These are phyloP conservation scores for Metrosideros polymorpha DNA, from an alignment of 441 rosid genomes.

Conservation along the genomic window DNA sequence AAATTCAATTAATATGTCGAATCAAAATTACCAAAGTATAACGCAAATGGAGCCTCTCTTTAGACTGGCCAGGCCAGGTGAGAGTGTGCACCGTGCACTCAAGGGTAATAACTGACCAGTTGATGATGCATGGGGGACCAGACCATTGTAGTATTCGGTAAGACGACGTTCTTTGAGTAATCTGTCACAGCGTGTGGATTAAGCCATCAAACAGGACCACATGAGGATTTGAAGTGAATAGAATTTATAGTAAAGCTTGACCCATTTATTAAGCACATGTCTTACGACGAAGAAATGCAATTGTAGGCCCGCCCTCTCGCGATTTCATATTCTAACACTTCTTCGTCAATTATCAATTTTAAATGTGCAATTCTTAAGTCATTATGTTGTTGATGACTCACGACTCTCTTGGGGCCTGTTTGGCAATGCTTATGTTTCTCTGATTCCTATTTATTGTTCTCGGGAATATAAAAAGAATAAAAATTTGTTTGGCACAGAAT, in stretches of 20 bases:
- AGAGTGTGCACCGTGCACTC: background rate
- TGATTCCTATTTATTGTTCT: too few species aligned
- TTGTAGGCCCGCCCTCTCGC: background rate
- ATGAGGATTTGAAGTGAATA: background rate
- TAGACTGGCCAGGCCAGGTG: background rate
- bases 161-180: background rate
- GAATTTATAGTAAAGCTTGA: background rate
- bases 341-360: background rate
- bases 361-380: background rate
- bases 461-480: too few species aligned
- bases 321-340: background rate
- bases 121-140: background rate
- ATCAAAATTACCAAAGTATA: background rate
- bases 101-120: background rate
- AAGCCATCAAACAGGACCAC: background rate
- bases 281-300: background rate
- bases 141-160: background rate
- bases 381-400: background rate
- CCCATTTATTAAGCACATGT: background rate
- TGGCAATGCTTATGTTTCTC: too few species aligned
- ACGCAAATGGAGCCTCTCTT: background rate
- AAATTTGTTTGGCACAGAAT: too few species aligned
- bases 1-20: background rate
- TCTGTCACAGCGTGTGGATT: background rate
- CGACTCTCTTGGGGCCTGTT: too few species aligned